Conservation (phyloP, 2,329 filamentous ascomycete species). For the Epichloe sibirici region DNA sequence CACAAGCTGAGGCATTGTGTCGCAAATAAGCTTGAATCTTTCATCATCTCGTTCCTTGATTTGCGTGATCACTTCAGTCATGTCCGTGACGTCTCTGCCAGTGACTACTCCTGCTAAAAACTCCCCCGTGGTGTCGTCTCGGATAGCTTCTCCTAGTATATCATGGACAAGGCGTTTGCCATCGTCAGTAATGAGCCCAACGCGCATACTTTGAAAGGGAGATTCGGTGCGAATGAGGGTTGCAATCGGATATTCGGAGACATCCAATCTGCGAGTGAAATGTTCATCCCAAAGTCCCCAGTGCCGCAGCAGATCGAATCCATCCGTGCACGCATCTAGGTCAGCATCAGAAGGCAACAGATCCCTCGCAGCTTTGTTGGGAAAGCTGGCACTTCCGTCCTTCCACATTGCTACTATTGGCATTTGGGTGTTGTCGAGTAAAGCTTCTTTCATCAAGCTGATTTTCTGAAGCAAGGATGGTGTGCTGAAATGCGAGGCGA, state of each 20-base stretch:
- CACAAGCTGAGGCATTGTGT: conserved; percentile 59
- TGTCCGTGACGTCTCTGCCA: conserved; percentile 59
- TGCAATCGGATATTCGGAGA: conserved; percentile 55
- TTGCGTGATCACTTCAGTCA: conserved; percentile 55
- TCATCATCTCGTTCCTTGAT: conserved; percentile 61
- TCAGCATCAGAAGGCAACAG: conserved; percentile 35
- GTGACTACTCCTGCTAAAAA: conserved; percentile 63
- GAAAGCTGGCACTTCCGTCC: conserved; percentile 60
- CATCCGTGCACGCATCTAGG: conserved; percentile 29
- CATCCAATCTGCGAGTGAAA: conserved; percentile 44
- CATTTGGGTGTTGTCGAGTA: conserved; percentile 62
- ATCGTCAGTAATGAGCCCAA: conserved; percentile 49
- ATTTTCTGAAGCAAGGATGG: conserved; percentile 63
- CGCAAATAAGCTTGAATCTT: conserved; percentile 64
- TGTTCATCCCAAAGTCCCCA: conserved; percentile 55
- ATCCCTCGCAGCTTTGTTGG: conserved; percentile 52
- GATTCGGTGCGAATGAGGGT: conserved; percentile 48
- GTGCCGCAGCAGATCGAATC: conserved; percentile 43
- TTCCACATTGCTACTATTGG: conserved; percentile 74
- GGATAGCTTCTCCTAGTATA: conserved; percentile 52
- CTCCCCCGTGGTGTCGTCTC: conserved; percentile 54
- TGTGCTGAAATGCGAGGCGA: conserved; percentile 38
- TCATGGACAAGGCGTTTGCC: conserved; percentile 48
- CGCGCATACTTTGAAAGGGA: conserved; percentile 43
- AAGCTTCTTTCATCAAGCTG: conserved; percentile 62